Percentiles rank a stretch among this genome's conserved stretches.
phyloP scores from a whole-genome alignment of 2,329 filamentous ascomycete species.

The Massarina eburnea region DNA sequence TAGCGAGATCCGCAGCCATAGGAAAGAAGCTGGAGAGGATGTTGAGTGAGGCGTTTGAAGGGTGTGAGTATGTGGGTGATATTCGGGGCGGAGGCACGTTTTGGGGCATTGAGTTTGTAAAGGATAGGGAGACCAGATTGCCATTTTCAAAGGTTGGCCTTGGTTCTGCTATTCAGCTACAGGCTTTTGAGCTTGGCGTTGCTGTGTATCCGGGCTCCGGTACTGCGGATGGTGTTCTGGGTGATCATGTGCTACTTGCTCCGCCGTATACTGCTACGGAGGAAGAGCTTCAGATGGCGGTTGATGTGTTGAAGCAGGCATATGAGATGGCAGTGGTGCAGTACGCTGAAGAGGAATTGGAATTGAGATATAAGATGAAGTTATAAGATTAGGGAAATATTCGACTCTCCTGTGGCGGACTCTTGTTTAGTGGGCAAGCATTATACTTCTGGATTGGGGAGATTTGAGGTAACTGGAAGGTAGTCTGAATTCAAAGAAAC shows the following conservation, averaged over 20 bases:
- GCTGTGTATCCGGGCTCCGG: slow-evolving; percentile 2
- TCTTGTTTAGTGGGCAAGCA: too few species aligned
- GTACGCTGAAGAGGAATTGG: not conserved
- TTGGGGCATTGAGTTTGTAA: slow-evolving; percentile 60
- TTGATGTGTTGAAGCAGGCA: not conserved
- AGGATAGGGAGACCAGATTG: slow-evolving; percentile 54
- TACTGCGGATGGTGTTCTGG: slow-evolving; percentile 2
- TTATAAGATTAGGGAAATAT: not conserved
- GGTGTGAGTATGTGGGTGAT: slow-evolving; percentile 56
- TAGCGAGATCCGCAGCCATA: slow-evolving; percentile 60
- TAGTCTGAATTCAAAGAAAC: too few species aligned
- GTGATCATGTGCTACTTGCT: slow-evolving; percentile 3
- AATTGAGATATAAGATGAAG: not conserved
- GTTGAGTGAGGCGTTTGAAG: slow-evolving; percentile 47
- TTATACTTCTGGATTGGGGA: too few species aligned
- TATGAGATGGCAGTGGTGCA: not conserved
- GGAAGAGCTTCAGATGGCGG: slow-evolving; percentile 2
- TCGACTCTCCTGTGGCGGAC: too few species aligned
- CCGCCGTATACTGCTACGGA: slow-evolving; percentile 2
- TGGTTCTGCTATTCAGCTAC: not conserved
- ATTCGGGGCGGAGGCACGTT: slow-evolving; percentile 62
- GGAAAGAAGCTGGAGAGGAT: slow-evolving; percentile 51
- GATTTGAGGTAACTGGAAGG: too few species aligned
- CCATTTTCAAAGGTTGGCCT: slow-evolving; percentile 45
- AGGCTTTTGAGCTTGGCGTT: not conserved